Evolutionary conservation across 2,329 filamentous ascomycete genomes (phyloP).

Genomic region (Drechmeria coniospora): DNA sequence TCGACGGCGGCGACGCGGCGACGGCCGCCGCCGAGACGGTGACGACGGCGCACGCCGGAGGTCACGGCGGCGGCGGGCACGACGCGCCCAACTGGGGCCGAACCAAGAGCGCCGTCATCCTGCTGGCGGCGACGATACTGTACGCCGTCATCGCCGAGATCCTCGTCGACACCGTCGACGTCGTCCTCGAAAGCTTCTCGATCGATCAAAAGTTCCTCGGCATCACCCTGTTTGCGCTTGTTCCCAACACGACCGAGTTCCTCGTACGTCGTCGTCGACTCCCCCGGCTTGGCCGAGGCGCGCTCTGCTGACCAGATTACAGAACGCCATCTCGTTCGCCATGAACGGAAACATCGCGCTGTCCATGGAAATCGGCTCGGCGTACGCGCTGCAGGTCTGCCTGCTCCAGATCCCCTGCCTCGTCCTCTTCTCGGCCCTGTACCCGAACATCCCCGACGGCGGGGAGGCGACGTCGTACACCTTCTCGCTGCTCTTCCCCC

Average conservation of each 20-base stretch:
- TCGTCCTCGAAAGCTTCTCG: slow-evolving; percentile 77
- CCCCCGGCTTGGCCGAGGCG: neutral
- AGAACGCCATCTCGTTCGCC: slow-evolving; percentile 97
- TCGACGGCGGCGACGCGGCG: slow-evolving; percentile 30
- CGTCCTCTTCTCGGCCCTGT: slow-evolving; percentile 77
- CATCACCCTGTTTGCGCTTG: slow-evolving; percentile 89
- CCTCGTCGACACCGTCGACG: slow-evolving; percentile 88
- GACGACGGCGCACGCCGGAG: slow-evolving; percentile 17
- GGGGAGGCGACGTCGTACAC: slow-evolving; percentile 39
- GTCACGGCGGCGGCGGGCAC: slow-evolving; percentile 64
- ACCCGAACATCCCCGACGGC: slow-evolving; percentile 28
- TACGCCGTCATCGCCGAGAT: slow-evolving; percentile 98
- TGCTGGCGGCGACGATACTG: slow-evolving; percentile 75
- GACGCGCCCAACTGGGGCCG: slow-evolving; percentile 98
- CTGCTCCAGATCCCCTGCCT: slow-evolving; percentile 86
- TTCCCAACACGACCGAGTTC: slow-evolving; percentile 97
- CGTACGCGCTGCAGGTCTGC: slow-evolving; percentile 92
- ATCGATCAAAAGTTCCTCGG: slow-evolving; percentile 97
- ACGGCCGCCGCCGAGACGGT: slow-evolving; percentile 14
- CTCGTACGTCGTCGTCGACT: slow-evolving; percentile 42
- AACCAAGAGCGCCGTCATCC: slow-evolving; percentile 74
- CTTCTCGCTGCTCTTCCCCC: slow-evolving; percentile 84
- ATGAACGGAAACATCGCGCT: slow-evolving; percentile 99
- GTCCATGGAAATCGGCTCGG: slow-evolving; percentile 97
- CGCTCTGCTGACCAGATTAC: slow-evolving; percentile 2